These are phyloP conservation scores for Zymoseptoria ardabiliae DNA, from an alignment of 2,329 filamentous ascomycete genomes.

Conservation along the genomic window DNA sequence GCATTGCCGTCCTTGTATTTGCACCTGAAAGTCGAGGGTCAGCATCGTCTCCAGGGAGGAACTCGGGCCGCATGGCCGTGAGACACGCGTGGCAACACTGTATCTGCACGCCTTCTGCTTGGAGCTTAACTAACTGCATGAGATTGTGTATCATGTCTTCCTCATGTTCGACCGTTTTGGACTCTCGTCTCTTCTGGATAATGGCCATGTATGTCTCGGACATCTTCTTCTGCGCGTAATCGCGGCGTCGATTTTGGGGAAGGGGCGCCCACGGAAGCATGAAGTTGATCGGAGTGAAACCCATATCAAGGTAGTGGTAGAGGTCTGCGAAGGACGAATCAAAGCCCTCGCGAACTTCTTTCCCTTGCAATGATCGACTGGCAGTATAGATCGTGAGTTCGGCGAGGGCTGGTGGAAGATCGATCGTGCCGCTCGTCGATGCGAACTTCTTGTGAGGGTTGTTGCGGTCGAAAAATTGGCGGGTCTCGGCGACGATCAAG, in stretches of 20 bases:
- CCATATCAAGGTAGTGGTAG: conserved; percentile 86
- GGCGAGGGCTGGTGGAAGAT: conserved; percentile 69
- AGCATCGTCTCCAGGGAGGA: too few species aligned
- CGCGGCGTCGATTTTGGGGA: conserved; percentile 78
- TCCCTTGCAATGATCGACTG: conserved; percentile 75
- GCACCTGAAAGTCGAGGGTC: conserved; percentile 23
- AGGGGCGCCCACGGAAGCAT: conserved; percentile 82
- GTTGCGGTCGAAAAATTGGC: conserved; percentile 62
- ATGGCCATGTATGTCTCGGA: conserved; percentile 76
- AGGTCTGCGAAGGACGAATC: conserved; percentile 72
- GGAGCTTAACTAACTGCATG: conserved; percentile 52
- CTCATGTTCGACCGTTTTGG: conserved; percentile 34
- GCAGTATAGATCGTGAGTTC: conserved; percentile 88
- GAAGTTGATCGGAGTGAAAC: conserved; percentile 84
- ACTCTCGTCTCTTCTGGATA: conserved; percentile 59
- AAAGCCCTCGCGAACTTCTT: conserved; percentile 72
- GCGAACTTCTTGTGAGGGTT: conserved; percentile 37
- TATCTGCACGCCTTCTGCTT: neutral
- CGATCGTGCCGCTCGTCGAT: conserved; percentile 49
- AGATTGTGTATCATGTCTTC: conserved; percentile 86
- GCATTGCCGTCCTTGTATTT: conserved; percentile 73
- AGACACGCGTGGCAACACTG: neutral
- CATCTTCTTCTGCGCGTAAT: conserved; percentile 72
- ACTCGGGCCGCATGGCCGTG: too few species aligned
- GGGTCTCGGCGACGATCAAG: conserved; percentile 68